Base-by-base conservation (phyloP, 2,329 filamentous ascomycete genomes). In the Colletotrichum incanum region DNA sequence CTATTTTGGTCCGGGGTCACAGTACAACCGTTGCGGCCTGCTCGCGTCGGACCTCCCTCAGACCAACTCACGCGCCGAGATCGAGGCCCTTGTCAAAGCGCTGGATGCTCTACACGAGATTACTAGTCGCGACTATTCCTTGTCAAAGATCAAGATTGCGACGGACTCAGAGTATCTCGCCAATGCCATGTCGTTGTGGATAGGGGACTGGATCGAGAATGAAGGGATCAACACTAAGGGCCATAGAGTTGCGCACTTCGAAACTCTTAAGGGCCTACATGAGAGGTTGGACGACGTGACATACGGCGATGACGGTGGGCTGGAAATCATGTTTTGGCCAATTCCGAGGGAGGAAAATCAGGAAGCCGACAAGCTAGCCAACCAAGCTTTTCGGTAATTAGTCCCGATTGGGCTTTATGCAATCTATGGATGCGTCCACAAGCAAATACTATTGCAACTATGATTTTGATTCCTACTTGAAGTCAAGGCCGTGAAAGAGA, bases 1-100 rank as follows among this genome's bases (percentile, higher is more conserved):
- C 23, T 79, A 74, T 50, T 77, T 77, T 59, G 78, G 78, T 3
- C 74, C 74, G 8, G 41, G 66, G 20, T 79, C 77, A 12, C 60
- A 56, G 23, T 62, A 75, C 65, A 80, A 79, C 61, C 54, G 59
- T 6, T 9, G 52, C 39, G 67, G 67, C 34, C 52, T 58, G 26
- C 62, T 70, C 26, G 14, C 54, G 9, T 65, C 61, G 11, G n/a
- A 50, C 1, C 60, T 67, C 23, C 71, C 70, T 8, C 74, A 75
- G 65, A 77, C 73, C 18, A 72, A 39, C 49, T 43, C 55, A 2
- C 49, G 68, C 16, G 75, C 76, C n/a, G 71, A 76, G 67, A 75
- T 77, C 49, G 75, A 77, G 67, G 76, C 74, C 9, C 50, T 78
- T 12, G 68, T 68, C 0, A 65, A 59, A 20, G 74, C 73, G 0